Evolutionary conservation across 768 basidiomycete species (phyloP).

Genomic region (Goffeauzyma gilvescens): DNA sequence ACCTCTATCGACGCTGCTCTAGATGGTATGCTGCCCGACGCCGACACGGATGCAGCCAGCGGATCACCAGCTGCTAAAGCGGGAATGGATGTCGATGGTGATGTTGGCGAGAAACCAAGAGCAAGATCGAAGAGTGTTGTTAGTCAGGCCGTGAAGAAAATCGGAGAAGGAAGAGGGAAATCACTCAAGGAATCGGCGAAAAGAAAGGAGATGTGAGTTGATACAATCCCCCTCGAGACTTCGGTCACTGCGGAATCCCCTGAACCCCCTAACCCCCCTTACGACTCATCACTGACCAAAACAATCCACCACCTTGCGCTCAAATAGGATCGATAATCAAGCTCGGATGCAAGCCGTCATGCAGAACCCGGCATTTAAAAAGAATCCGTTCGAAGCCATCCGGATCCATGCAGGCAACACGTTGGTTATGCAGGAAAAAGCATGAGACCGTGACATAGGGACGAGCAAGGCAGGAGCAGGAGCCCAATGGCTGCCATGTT

Average conservation of each 20-base stretch:
- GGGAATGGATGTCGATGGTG: constrained; percentile 4
- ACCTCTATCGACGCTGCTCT: constrained; percentile 12
- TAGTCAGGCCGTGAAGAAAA: constrained; percentile 7
- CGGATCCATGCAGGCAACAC: constrained; percentile 26
- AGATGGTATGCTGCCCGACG: constrained; percentile 5
- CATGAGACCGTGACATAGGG: no score
- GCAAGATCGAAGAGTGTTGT: constrained; percentile 6
- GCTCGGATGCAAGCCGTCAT: constrained; percentile 15
- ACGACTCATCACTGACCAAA: neutral
- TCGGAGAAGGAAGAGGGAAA: constrained; percentile 23
- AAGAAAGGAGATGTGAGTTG: constrained; percentile 27
- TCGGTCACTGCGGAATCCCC: neutral
- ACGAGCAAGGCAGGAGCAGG: no score
- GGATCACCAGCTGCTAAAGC: neutral
- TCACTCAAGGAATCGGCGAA: constrained; percentile 25
- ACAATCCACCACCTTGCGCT: neutral
- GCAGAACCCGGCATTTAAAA: constrained; percentile 22
- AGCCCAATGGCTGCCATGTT: no score
- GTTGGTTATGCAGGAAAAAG: constrained; percentile 13
- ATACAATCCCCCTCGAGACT: no score
- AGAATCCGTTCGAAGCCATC: constrained; percentile 29
- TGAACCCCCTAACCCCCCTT: neutral
- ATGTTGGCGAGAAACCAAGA: constrained; percentile 6
- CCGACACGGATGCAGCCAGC: constrained; percentile 3
- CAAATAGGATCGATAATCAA: neutral